A percentile compares a stretch with the other conserved stretches of the same genome.
Conservation (phyloP, 2,329 filamentous ascomycete genomes). For the Paracoccidioides brasiliensis region DNA sequence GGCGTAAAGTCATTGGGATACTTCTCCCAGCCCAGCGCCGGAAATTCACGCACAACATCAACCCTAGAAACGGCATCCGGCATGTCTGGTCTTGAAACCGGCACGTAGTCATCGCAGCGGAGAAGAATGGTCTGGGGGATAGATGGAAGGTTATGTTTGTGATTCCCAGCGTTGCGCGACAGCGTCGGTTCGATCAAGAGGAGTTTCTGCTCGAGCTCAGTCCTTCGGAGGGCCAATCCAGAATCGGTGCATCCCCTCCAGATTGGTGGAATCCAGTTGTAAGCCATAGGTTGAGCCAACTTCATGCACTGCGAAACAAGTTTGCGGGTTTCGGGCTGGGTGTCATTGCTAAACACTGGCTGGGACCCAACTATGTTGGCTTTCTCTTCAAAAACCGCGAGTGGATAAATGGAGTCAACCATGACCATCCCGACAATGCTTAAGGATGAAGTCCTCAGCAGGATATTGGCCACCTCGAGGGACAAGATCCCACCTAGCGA, state of each 20-base stretch:
- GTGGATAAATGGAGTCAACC: constrained; percentile 13
- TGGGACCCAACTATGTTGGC: constrained; percentile 5
- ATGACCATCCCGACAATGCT: constrained; percentile 12
- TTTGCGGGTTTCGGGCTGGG: constrained; percentile 8
- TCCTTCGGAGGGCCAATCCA: constrained; percentile 1
- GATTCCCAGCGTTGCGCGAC: not conserved
- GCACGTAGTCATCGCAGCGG: constrained; percentile 11
- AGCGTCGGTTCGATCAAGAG: not conserved
- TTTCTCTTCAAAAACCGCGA: not conserved
- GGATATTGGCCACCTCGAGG: constrained; percentile 12
- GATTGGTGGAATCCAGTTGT: constrained; percentile 9
- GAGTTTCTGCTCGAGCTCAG: constrained; percentile 6
- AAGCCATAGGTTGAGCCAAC: constrained; percentile 7
- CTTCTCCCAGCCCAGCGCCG: constrained; percentile 13
- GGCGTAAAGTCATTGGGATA: constrained; percentile 10
- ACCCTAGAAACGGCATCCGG: constrained; percentile 8
- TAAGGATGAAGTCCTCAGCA: constrained; percentile 7
- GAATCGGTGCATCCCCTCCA: constrained; percentile 8
- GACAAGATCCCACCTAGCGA: constrained; percentile 14
- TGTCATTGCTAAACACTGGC: constrained; percentile 5
- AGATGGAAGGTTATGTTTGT: not conserved
- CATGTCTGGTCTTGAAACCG: constrained; percentile 4
- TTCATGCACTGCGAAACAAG: constrained; percentile 8
- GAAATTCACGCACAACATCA: constrained; percentile 9
- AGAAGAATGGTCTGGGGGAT: constrained; percentile 9